Percentiles rank a stretch among this genome's conserved stretches.
Evolutionary conservation across 371 early-diverging fungal species (phyloP).

Genomic region (Lichtheimia hyalospora): DNA sequence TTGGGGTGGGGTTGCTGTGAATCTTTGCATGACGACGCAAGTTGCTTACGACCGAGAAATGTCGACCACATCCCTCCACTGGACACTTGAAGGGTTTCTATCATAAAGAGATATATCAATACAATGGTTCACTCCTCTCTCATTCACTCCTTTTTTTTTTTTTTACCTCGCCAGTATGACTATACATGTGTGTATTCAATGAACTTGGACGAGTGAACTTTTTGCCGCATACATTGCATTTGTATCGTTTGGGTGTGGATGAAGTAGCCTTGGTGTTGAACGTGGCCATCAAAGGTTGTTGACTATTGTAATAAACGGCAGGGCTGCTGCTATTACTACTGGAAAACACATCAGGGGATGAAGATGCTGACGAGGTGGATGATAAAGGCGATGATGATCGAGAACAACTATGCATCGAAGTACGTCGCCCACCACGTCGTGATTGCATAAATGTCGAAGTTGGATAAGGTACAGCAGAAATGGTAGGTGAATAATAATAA

Average conservation of each 20-base stretch:
- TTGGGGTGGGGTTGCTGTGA: slow-evolving; percentile 18
- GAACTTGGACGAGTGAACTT: slow-evolving; percentile 63
- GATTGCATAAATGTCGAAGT: slow-evolving; percentile 10
- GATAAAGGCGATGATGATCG: slow-evolving; percentile 16
- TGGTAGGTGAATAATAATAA: slow-evolving; percentile 6
- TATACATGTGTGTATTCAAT: slow-evolving; percentile 61
- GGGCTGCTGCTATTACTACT: too few species aligned
- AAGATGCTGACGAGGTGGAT: slow-evolving; percentile 3
- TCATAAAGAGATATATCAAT: not conserved
- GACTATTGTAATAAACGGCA: not conserved
- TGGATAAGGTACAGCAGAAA: not conserved
- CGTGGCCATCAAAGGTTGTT: slow-evolving; percentile 19
- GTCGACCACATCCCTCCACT: slow-evolving; percentile 38
- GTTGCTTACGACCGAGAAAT: slow-evolving; percentile 44
- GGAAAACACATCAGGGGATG: too few species aligned
- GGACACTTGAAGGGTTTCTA: slow-evolving; percentile 47
- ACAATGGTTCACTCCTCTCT: not conserved
- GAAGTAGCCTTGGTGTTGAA: slow-evolving; percentile 18
- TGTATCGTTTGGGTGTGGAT: slow-evolving; percentile 27
- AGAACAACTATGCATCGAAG: slow-evolving; percentile 13
- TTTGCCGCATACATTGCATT: slow-evolving; percentile 55
- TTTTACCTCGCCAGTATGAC: slow-evolving; percentile 61
- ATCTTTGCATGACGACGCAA: slow-evolving; percentile 46
- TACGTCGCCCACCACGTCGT: slow-evolving; percentile 13
- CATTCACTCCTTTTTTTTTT: not conserved